Evolutionary conservation across 2,329 filamentous ascomycete species (phyloP), one percentile per base, ranked within the genome.

Genomic region (Chaetomium olivaceum): DNA sequence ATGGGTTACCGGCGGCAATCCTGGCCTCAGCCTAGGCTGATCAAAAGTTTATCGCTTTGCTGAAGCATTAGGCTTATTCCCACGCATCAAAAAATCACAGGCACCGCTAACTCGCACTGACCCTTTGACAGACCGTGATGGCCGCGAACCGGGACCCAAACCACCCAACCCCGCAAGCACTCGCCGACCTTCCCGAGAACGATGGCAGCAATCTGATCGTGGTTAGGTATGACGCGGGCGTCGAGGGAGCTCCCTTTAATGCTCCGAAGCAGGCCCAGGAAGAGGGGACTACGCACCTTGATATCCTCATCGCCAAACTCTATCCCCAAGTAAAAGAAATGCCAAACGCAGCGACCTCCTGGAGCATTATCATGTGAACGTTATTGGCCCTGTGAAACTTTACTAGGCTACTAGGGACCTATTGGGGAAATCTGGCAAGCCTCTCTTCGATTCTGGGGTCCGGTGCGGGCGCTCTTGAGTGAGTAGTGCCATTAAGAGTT

Each of bases 281-380:
- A 66, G 77, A 1, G 4, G 70, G 74, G 14, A 63, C 83, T 68
- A 68, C 70, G 16, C 72, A 77, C 21, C 72, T 87, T n/a, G 83
- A 86, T 54, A 72, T 83, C 7, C 77, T 86, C 3, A 77, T 80
- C 23, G 71, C 70, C 16, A 72, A 72, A 11, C 70, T 73, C 48
- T 76, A 74, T 12, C 50, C 50, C 21, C 50, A 27, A 65, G 73
- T 70, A 1, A 69, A 72, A 1, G 73, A n/a, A n/a, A 74, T 25
- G 79, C 60, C 29, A 77, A 71, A 4, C 70, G 71, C 4, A 69
- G 67, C 1, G 77, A 80, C 54, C 67, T 84, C 39, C 72, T 74
- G 7, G 67, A 76, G 1, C 75, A 80, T 8, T 76, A 82, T 63
- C 75, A 81, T 9, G 73, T 80, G 54, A 86, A 86, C 68, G 75